phyloP scores from a whole-genome alignment of 345 rosid genomes.

The Euphorbia pulcherrima region DNA sequence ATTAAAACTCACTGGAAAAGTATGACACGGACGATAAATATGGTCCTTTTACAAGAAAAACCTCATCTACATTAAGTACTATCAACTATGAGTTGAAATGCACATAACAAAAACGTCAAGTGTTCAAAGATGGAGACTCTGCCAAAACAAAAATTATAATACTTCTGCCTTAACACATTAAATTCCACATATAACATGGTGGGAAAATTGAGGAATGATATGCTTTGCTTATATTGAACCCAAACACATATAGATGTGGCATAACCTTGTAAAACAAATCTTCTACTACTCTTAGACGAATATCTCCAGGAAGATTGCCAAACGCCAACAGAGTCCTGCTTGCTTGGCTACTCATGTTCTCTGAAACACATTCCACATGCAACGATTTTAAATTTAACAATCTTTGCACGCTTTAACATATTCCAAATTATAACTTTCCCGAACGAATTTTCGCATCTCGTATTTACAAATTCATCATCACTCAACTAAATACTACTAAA shows the following conservation, averaged over 20 bases:
- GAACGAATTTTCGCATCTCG: background rate
- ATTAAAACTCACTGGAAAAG: background rate
- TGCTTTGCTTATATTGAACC: background rate
- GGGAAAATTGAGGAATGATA: background rate
- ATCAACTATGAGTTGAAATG: no score
- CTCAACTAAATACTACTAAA: background rate
- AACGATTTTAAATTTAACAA: background rate
- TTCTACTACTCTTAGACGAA: slow-evolving; percentile 79
- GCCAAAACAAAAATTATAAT: background rate
- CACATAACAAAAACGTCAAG: background rate
- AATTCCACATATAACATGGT: no score
- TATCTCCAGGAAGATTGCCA: slow-evolving; percentile 94
- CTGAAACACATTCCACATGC: slow-evolving; percentile 17
- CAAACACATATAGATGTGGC: background rate
- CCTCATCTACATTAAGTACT: background rate
- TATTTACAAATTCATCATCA: background rate
- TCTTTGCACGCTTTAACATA: background rate
- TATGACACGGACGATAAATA: background rate
- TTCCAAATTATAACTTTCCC: background rate
- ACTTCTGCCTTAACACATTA: no score
- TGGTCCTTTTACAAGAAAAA: background rate
- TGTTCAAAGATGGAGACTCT: background rate
- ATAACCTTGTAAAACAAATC: slow-evolving; percentile 86
- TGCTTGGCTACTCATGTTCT: slow-evolving; percentile 72
- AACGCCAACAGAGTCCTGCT: slow-evolving; percentile 85